Evolutionary conservation across 805 yeast species (phyloP).

Genomic region (Lipomyces yamanashiensis): DNA sequence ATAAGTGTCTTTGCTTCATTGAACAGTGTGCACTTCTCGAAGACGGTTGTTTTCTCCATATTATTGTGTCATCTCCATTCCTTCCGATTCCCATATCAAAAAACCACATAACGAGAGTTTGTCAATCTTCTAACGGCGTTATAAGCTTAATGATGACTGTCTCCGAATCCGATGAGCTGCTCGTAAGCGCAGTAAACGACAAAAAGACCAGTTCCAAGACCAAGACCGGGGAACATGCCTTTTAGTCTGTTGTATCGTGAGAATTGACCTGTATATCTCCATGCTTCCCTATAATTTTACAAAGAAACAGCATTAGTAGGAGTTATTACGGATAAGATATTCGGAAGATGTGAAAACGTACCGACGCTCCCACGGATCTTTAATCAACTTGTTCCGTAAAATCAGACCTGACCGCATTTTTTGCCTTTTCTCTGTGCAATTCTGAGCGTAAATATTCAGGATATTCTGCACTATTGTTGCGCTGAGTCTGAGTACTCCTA

Average conservation of each 20-base stretch:
- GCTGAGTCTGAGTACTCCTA: no score
- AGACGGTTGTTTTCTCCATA: no score
- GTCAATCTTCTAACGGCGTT: background rate
- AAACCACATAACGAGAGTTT: background rate
- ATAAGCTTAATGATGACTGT: constrained; percentile 8
- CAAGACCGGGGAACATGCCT: constrained; percentile 79
- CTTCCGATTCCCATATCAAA: no score
- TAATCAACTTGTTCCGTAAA: constrained; percentile 34
- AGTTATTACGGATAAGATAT: background rate
- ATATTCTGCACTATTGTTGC: no score
- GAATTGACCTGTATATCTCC: constrained; percentile 88
- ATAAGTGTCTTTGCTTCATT: no score
- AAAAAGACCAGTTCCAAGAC: constrained; percentile 78
- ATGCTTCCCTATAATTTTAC: constrained; percentile 66
- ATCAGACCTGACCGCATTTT: constrained; percentile 26
- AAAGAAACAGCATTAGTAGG: background rate
- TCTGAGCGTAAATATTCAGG: no score
- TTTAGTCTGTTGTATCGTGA: constrained; percentile 69
- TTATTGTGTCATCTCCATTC: no score
- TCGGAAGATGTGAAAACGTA: constrained; percentile 37
- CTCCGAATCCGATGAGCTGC: constrained; percentile 39
- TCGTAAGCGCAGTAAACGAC: constrained; percentile 67
- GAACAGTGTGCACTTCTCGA: no score
- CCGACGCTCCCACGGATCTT: constrained; percentile 60
- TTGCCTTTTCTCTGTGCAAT: background rate